Percentiles rank a stretch among this genome's conserved stretches.
Conservation (phyloP, 345 rosid species). For the Nasturtium officinale region DNA sequence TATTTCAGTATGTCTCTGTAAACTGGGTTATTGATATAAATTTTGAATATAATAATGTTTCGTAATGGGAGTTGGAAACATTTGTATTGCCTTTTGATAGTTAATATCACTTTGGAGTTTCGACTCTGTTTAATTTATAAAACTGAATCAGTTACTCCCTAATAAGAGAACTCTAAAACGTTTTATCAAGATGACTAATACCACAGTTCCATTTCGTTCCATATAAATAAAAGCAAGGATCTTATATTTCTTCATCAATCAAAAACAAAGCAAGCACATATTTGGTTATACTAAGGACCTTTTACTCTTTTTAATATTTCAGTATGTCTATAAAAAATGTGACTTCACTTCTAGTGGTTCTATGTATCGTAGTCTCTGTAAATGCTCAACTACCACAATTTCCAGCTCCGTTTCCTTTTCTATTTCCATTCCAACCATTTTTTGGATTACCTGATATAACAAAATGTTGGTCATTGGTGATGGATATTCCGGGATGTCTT, state of each 20-base stretch:
- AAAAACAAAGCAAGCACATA: neutral
- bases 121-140: neutral
- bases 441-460: neutral
- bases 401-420: neutral
- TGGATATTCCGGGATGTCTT: conserved; percentile 3
- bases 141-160: neutral
- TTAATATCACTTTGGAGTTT: neutral
- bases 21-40: too few species aligned
- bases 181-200: neutral
- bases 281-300: neutral
- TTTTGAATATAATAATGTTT: too few species aligned
- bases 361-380: neutral
- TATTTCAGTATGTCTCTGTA: neutral
- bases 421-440: neutral
- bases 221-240: conserved; percentile 18
- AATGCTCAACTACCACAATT: conserved; percentile 18
- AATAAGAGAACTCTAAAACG: neutral
- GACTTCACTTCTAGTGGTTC: neutral
- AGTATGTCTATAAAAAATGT: conserved; percentile 2
- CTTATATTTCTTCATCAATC: conserved; percentile 5
- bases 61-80: too few species aligned
- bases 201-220: neutral
- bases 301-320: neutral
- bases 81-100: too few species aligned
- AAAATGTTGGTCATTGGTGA: neutral